Conservation (phyloP, 2,329 filamentous ascomycete species). For the Plectosphaerella sp. region DNA sequence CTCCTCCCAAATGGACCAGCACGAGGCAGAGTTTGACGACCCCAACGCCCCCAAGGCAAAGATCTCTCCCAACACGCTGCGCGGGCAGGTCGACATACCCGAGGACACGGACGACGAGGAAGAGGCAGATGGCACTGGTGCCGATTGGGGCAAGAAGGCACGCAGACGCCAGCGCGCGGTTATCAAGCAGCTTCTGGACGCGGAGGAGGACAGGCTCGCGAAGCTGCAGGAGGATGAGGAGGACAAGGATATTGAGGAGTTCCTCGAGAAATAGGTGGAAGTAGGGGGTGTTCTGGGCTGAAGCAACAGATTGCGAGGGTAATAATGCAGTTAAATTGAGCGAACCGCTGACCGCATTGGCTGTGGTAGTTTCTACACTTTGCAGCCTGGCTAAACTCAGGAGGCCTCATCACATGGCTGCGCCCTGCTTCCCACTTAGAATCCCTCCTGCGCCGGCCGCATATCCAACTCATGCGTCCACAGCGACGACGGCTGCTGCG, state of each 20-base stretch:
- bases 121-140: conserved; percentile 43
- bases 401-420: no score
- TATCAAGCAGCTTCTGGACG: conserved; percentile 60
- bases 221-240: conserved; percentile 58
- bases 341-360: no score
- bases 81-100: conserved; percentile 49
- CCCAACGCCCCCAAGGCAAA: conserved; percentile 42
- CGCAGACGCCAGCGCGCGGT: conserved; percentile 64
- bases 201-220: conserved; percentile 53
- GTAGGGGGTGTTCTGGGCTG: no score
- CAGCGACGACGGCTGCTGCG: conserved; percentile 10
- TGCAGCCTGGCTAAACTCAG: no score
- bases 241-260: conserved; percentile 72
- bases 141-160: conserved; percentile 68
- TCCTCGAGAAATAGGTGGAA: conserved; percentile 39
- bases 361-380: no score
- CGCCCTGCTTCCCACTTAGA: background rate
- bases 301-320: no score
- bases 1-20: conserved; percentile 57
- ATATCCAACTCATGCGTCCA: conserved; percentile 11
- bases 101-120: conserved; percentile 48
- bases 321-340: no score
- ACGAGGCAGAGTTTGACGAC: conserved; percentile 52
- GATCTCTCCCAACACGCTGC: conserved; percentile 61
- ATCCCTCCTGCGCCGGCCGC: conserved; percentile 10